A percentile compares a stretch with the other conserved stretches of the same genome.
These are phyloP conservation scores for Mycocalia duriaeana DNA, from an alignment of 1,284 basidiomycete genomes.

Conservation along the genomic window DNA sequence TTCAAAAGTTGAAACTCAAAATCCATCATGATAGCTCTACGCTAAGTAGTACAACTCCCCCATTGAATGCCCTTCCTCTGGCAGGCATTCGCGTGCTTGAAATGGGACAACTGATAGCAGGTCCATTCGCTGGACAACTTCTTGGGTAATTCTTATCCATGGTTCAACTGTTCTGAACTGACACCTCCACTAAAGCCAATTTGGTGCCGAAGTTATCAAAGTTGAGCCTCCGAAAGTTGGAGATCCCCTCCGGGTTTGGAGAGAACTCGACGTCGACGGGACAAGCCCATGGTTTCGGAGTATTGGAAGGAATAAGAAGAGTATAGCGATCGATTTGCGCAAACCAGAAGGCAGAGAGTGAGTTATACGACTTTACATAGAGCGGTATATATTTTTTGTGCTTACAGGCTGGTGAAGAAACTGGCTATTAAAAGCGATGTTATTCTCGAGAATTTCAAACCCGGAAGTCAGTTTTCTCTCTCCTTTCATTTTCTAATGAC, in stretches of 20 bases:
- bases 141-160: constrained; percentile 43
- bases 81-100: constrained; percentile 63
- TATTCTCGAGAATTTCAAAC: constrained; percentile 67
- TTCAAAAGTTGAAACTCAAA: too few species aligned
- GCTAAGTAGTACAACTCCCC: too few species aligned
- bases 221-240: constrained; percentile 57
- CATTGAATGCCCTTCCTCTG: constrained; percentile 32
- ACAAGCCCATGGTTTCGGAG: constrained; percentile 71
- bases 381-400: background rate
- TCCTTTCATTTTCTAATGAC: constrained; percentile 10
- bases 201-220: constrained; percentile 68
- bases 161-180: background rate
- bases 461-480: constrained; percentile 69
- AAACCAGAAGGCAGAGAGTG: constrained; percentile 59
- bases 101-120: constrained; percentile 65
- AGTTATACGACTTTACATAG: too few species aligned
- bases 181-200: constrained; percentile 44
- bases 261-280: constrained; percentile 65
- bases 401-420: constrained; percentile 49
- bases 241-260: constrained; percentile 66
- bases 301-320: constrained; percentile 67
- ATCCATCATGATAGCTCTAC: too few species aligned
- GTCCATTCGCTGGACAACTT: constrained; percentile 67
- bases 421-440: constrained; percentile 61
- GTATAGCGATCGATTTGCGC: constrained; percentile 59